These are phyloP conservation scores for Effrenium voratum DNA, from an alignment of 73 alveolate species.

Conservation along the genomic window DNA sequence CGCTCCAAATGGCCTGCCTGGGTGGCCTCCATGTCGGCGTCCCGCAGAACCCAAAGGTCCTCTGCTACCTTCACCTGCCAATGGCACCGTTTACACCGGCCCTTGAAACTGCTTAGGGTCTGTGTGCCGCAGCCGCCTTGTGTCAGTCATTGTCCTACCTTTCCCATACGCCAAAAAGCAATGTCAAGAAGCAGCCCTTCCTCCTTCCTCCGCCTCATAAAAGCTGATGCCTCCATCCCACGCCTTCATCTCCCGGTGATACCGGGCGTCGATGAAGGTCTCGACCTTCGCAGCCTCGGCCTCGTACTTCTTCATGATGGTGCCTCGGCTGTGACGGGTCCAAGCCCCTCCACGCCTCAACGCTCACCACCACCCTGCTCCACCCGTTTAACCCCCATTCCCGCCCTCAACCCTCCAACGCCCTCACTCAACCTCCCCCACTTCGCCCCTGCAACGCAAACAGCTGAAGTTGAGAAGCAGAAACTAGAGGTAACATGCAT, in stretches of 20 bases:
- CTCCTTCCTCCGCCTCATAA: background rate
- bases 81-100: background rate
- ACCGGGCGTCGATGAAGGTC: conserved; percentile 93
- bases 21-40: conserved; percentile 83
- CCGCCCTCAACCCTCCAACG: background rate
- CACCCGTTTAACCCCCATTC: background rate
- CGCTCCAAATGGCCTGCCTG: no score
- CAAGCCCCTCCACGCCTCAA: background rate
- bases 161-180: background rate
- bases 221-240: background rate
- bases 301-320: conserved; percentile 79
- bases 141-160: background rate
- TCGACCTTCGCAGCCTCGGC: conserved; percentile 59
- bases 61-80: conserved; percentile 51
- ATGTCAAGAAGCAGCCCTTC: background rate
- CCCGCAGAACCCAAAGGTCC: conserved; percentile 92
- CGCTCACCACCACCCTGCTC: background rate
- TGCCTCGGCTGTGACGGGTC: conserved; percentile 44
- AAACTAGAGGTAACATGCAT: no score
- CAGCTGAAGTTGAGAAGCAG: no score
- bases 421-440: background rate
- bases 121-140: background rate
- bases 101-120: no score
- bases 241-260: conserved; percentile 88
- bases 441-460: background rate